phyloP scores from a whole-genome alignment of 306 rosid species.

The Citrullus mucosospermus region DNA sequence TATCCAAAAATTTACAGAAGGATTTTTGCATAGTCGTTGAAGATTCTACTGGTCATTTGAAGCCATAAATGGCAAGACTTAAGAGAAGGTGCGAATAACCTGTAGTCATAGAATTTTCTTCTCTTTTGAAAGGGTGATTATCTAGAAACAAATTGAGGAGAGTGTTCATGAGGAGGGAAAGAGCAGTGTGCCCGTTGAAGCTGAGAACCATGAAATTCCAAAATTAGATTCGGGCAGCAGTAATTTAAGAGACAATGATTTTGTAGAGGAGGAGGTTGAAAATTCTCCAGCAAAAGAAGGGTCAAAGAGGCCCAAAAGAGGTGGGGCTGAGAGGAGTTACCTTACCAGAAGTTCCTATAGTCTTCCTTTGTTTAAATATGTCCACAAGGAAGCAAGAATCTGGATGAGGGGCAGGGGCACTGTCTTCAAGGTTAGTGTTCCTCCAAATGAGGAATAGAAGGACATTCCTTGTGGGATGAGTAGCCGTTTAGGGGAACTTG shows the following conservation, averaged over 20 bases:
- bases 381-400: not conserved
- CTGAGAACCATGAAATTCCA: not conserved
- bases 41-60: not conserved
- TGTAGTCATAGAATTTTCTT: not conserved
- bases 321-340: not conserved
- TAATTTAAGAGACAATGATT: not conserved
- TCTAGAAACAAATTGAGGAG: not conserved
- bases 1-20: not conserved
- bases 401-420: not conserved
- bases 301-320: not conserved
- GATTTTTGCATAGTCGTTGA: not conserved
- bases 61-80: not conserved
- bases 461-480: not conserved
- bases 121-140: not conserved
- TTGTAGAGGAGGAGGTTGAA: not conserved
- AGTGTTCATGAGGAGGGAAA: not conserved
- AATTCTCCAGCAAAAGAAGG: not conserved
- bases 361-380: not conserved
- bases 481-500: not conserved
- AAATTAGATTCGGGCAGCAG: not conserved
- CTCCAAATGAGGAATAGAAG: not conserved
- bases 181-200: not conserved
- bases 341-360: not conserved
- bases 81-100: not conserved
- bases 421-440: not conserved